Conservation (phyloP, 306 rosid genomes). For the Vigna nakashimae region DNA sequence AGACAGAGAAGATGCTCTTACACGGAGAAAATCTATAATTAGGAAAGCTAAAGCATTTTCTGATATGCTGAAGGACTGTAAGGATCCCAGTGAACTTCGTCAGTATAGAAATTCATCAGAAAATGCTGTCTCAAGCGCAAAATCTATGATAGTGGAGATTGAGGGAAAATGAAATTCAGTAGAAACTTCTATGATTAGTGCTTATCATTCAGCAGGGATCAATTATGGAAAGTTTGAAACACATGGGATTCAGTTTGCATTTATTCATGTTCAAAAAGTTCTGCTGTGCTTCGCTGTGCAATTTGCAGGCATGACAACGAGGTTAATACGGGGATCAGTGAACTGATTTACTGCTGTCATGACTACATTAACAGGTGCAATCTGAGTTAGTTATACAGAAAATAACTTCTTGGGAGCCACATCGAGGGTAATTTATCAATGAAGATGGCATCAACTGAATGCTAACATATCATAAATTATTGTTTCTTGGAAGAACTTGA, state of each 20-base stretch:
- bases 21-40: slow-evolving; percentile 67
- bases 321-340: background rate
- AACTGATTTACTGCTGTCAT: slow-evolving; percentile 30
- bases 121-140: slow-evolving; percentile 55
- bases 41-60: slow-evolving; percentile 79
- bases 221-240: slow-evolving; percentile 34
- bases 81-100: slow-evolving; percentile 71
- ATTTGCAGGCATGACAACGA: slow-evolving; percentile 27
- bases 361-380: background rate
- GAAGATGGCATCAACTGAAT: slow-evolving; percentile 31
- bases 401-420: slow-evolving; percentile 26
- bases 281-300: background rate
- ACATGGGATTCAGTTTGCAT: slow-evolving; percentile 27
- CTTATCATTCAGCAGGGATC: slow-evolving; percentile 19
- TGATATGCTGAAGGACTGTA: slow-evolving; percentile 65
- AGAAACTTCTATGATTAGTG: slow-evolving; percentile 32
- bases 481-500: background rate
- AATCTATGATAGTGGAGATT: slow-evolving; percentile 59
- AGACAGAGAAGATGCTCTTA: slow-evolving; percentile 53
- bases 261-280: slow-evolving; percentile 25
- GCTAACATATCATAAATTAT: background rate
- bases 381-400: background rate
- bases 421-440: slow-evolving; percentile 16
- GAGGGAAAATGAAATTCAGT: slow-evolving; percentile 47
- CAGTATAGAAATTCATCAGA: slow-evolving; percentile 56